Base-by-base conservation (phyloP, 2,329 filamentous ascomycete genomes). In the Trichoderma oligosporum region DNA sequence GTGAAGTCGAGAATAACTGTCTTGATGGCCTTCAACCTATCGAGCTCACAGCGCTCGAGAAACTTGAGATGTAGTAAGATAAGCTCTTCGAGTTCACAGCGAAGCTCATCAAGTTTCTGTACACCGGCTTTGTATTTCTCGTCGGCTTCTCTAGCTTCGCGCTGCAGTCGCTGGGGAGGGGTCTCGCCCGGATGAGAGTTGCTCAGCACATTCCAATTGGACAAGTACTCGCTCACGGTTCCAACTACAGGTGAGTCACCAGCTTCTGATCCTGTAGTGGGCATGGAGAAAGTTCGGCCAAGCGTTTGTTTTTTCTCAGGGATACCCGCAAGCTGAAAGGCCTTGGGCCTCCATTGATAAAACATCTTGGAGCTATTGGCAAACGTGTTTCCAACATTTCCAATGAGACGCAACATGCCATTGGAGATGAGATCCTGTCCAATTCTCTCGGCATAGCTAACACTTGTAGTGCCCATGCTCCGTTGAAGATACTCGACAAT, bases 1-100 rank as follows among this genome's bases (percentile, higher is more conserved):
- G 93, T 97, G 73, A 99, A 97, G 74, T 99, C 95, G 41, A 99
- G 82, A 61, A 99, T 87, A 52, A 99, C 95, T 22, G 93, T 93
- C 80, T 99, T 97, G 80, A 99, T 94, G 18, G 95, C 94, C 79
- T 96, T 97, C 47, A 99, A 81, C 61, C 95, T 85, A 72, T 99
- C 95, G 60, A 97, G 78, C 74, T 99, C 94, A 72, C 94, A 99
- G 61, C 93, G 90, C 78, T 99, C 94, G 74, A 99, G 90, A 74
- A 97, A 99, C 70, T 87, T 91, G 63, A 99, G 82, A 69, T 97
- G 92, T 47, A 93, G 82, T 62, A 96, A 85, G 71, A 99, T 97
- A 57, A 91, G 87, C 73, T 99, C 91, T 73, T 99, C 94, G n/a
- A 99, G 79, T 57, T 90, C 91, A 76, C 94, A 97, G 39, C 94